phyloP scores from a whole-genome alignment of 371 early-diverging fungal genomes.

The Actinomortierella ambigua region DNA sequence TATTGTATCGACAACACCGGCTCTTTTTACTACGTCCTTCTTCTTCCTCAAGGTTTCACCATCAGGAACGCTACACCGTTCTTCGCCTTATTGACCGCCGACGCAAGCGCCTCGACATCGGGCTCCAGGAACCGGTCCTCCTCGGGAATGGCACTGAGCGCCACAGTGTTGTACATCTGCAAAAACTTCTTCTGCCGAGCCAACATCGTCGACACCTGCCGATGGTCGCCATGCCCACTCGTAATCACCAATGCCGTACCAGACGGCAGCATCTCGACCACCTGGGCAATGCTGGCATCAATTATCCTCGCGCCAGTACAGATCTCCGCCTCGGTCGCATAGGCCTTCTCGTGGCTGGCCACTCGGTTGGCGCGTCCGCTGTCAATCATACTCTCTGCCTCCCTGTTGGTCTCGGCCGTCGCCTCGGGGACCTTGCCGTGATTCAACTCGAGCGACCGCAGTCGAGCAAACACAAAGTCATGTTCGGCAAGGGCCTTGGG shows the following conservation, averaged over 20 bases:
- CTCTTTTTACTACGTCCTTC: neutral
- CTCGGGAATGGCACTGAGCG: slow-evolving; percentile 16
- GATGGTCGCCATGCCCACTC: slow-evolving; percentile 57
- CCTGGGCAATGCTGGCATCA: slow-evolving; percentile 48
- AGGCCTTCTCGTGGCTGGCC: slow-evolving; percentile 32
- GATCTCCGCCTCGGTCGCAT: slow-evolving; percentile 35
- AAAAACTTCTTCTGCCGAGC: slow-evolving; percentile 18
- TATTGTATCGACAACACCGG: too few relatives aligned
- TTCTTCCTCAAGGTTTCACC: slow-evolving; percentile 21
- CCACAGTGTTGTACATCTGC: slow-evolving; percentile 19
- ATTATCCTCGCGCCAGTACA: slow-evolving; percentile 16
- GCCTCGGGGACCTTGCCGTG: slow-evolving; percentile 32
- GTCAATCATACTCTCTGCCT: slow-evolving; percentile 13
- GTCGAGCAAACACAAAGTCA: slow-evolving; percentile 46
- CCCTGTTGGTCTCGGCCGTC: neutral
- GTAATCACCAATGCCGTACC: slow-evolving; percentile 54
- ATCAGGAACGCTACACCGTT: slow-evolving; percentile 34
- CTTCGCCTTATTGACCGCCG: slow-evolving; percentile 32
- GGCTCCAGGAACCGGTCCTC: slow-evolving; percentile 18
- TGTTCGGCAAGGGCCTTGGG: slow-evolving; percentile 29
- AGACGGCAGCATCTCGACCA: slow-evolving; percentile 50
- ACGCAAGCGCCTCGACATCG: slow-evolving; percentile 15
- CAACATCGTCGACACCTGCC: slow-evolving; percentile 43
- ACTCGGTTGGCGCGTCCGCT: slow-evolving; percentile 18
- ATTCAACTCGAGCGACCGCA: slow-evolving; percentile 44